Evolutionary conservation across 2,329 filamentous ascomycete genomes (phyloP), one percentile per base, ranked within the genome.

Genomic region (Colletotrichum eleusines): DNA sequence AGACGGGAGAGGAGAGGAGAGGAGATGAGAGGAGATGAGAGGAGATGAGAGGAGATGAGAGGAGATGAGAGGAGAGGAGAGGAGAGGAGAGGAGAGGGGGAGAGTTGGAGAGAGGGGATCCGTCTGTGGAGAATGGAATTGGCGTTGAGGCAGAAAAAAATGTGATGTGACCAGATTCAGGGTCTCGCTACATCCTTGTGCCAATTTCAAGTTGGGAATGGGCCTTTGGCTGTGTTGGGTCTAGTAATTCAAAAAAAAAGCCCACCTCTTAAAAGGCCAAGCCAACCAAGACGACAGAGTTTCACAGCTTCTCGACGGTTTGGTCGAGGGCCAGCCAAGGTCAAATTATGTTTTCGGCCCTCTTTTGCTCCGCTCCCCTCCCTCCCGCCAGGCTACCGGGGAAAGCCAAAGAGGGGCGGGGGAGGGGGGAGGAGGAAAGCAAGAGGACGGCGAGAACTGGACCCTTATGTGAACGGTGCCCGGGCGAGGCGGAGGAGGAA

Each of bases 231-330:
- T 38, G 44, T 44, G 23, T 35, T 61, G 44, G 58, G 31, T 61
- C 58, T 6, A 50, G 42, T 20, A 35, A 61, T 23, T 16, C 26
- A 18, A 31, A 54, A 54, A 54, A 54, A 54, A 35, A 35, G 42
- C 42, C n/a, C 35, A 28, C n/a, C 54, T n/a, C 20, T 20, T 16
- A n/a, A 23, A 23, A 23, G 8, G 42, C 42, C 46, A 46, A 33
- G 42, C 23, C 65, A 42, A 60, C 65, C 46, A 35, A 5, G 44
- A n/a, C 35, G 54, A 64, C 26, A 64, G 23, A 68, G 40, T 68
- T 64, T 66, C 26, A 23, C n/a, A 9, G 16, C 60, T 40, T 12
- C 9, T 46, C 4, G 44, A 23, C 44, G 9, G 9, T 46, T 44
- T 44, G 3, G 20, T 46, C 44, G 20, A 46, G 8, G 3, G 5